phyloP scores from a whole-genome alignment of 1,284 basidiomycete genomes.

The Xerocomus minutiporus region DNA sequence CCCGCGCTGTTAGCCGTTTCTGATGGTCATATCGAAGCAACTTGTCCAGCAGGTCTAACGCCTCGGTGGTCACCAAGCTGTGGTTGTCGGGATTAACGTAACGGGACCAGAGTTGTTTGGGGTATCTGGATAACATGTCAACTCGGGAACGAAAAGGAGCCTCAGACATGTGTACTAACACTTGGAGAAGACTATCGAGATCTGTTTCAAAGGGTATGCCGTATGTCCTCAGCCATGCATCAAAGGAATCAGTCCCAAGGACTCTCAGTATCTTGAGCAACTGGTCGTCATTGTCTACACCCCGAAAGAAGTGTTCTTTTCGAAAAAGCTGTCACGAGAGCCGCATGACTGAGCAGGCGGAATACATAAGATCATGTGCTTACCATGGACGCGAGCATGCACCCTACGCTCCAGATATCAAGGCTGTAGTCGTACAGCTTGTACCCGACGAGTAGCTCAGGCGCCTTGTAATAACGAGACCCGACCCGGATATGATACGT shows the following conservation, averaged over 20 bases:
- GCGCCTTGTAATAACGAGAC: constrained; percentile 88
- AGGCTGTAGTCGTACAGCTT: constrained; percentile 83
- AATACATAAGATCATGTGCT: constrained; percentile 18
- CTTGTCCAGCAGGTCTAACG: constrained; percentile 79
- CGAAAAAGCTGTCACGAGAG: constrained; percentile 62
- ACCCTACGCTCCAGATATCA: constrained; percentile 87
- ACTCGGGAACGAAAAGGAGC: not conserved
- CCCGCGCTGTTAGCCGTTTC: constrained; percentile 77
- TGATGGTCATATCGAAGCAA: constrained; percentile 82
- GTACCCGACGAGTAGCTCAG: constrained; percentile 83
- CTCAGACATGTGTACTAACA: constrained; percentile 35
- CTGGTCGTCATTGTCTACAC: constrained; percentile 87
- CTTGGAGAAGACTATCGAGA: constrained; percentile 60
- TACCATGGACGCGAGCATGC: constrained; percentile 86
- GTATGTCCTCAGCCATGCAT: constrained; percentile 67
- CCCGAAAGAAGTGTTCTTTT: constrained; percentile 88
- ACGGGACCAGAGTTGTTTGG: constrained; percentile 71
- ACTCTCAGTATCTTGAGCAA: constrained; percentile 83
- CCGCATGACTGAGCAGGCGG: constrained; percentile 16
- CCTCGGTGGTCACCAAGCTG: constrained; percentile 67
- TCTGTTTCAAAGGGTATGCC: constrained; percentile 74
- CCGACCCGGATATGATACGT: constrained; percentile 88
- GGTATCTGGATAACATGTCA: constrained; percentile 45
- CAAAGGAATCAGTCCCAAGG: constrained; percentile 82
- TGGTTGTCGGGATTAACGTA: constrained; percentile 74